Base-by-base conservation (phyloP, 2,329 filamentous ascomycete species). In the Monilinia fructicola region DNA sequence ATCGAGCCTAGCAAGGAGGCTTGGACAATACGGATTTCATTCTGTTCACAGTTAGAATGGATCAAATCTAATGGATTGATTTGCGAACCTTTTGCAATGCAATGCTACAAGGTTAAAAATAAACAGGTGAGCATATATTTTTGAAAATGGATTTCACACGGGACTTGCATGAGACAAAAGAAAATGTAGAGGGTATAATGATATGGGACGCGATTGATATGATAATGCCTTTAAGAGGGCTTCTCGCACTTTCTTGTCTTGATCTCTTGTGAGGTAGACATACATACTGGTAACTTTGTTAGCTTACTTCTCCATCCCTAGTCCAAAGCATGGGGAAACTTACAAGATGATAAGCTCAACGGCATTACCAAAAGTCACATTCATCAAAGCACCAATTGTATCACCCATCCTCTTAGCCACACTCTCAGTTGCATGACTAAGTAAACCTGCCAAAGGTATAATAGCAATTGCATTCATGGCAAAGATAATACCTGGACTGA, bases 21-120 rank as follows among this genome's bases (percentile, higher is more conserved):
- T 78, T 97, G 93, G 31, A 97, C 93, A 72, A 97, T 94, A 68
- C 91, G 88, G 69, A 97, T 95, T 81, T 97, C 87, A 78, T 92
- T 82, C 83, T 87, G 44, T 53, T 64, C 56, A 46, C 67, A n/a
- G 26, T 78, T 68, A 79, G 75, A 58, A 31, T n/a, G 18, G 12
- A 28, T 55, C 16, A 18, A 55, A 14, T 40, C 12, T 48, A 4
- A 3, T 40, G 2, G 42, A 18, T n/a, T 4, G 5, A 38, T 28
- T 6, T 40, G 69, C 78, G 58, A 74, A 85, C 85, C 79, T 92
- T 92, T 72, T 88, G 86, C 38, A 93, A 81, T 54, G 90, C 90
- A 78, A 93, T 92, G 76, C 88, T 92, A 77, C 76, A 64, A 71
- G 50, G 62, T 66, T 73, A 69, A 70, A 67, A 70, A 66, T 70